Percentiles rank a stretch among this genome's conserved stretches.
Conservation (phyloP, 2,329 filamentous ascomycete genomes). For the Grosmannia penicillata region DNA sequence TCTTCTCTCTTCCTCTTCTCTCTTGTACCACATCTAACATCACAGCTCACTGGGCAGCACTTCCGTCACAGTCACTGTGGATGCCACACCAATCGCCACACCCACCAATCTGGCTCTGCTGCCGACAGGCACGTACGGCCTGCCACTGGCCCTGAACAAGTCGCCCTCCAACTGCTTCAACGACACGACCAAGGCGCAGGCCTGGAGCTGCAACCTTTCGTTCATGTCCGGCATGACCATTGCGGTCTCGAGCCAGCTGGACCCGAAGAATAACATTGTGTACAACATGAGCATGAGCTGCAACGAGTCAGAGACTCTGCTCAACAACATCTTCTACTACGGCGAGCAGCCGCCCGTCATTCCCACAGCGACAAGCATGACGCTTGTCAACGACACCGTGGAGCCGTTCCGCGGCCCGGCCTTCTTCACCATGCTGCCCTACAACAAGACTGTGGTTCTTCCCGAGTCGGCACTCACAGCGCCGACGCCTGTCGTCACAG, state of each 20-base stretch:
- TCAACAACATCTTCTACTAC: slow-evolving; percentile 27
- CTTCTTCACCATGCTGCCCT: slow-evolving; percentile 32
- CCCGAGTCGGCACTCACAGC: slow-evolving; percentile 23
- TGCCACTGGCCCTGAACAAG: slow-evolving; percentile 37
- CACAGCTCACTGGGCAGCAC: not conserved
- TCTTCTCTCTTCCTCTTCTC: not conserved
- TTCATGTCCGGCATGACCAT: slow-evolving; percentile 24
- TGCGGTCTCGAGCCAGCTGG: slow-evolving; percentile 21
- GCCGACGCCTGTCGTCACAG: not conserved
- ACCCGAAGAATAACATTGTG: slow-evolving; percentile 18
- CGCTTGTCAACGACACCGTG: slow-evolving; percentile 35
- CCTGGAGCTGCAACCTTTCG: slow-evolving; percentile 49
- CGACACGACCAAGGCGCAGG: slow-evolving; percentile 35
- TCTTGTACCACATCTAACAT: not conserved
- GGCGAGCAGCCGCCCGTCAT: slow-evolving; percentile 39
- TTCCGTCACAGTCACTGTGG: slow-evolving; percentile 23
- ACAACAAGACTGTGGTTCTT: slow-evolving; percentile 42
- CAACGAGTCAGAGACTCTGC: slow-evolving; percentile 21
- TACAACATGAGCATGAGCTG: slow-evolving; percentile 27
- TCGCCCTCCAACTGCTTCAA: slow-evolving; percentile 41
- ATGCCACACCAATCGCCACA: slow-evolving; percentile 35
- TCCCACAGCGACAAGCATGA: slow-evolving; percentile 21
- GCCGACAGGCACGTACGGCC: slow-evolving; percentile 36
- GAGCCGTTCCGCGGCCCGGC: slow-evolving; percentile 35
- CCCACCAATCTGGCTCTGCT: slow-evolving; percentile 37